Evolutionary conservation across 1,139 yeast genomes (phyloP), one percentile per base, ranked within the genome.

Genomic region (Taphrina populina): DNA sequence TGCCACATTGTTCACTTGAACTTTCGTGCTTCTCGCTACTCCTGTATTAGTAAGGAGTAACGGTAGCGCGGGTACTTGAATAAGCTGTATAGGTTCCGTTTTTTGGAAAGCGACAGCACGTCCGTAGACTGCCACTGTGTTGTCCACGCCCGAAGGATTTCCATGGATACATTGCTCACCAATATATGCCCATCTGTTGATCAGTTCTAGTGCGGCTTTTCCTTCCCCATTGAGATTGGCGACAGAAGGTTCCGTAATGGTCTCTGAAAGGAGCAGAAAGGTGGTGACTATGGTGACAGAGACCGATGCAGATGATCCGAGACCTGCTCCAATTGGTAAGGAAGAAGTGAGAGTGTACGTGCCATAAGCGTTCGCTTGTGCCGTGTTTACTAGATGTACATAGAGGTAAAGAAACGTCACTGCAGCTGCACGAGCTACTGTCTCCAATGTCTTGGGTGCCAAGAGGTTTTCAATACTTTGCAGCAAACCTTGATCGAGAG

Each of bases 141-240:
- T 92, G 68, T 92, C 99, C 56, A 94, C 88, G 13, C 99, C 99
- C 19, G 95, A 84, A 8, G 99, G 99, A 63, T 86, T 90, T 0
- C 98, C 98, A 67, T 92, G 97, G 65, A 88, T 86, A 68, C 96
- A 88, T 66, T 84, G 84, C 69, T 92, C 99, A 35, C 97, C 97
- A 73, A 90, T 76, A 62, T 84, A 83, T 0, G 97, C 83, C 96
- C 96, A 90, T 5, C 75, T 70, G 64, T 92, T 92, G 60, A 92
- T 82, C 63, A 82, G 77, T 7, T 77, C 74, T 37, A 84, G 76
- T 54, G 79, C 83, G 3, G 67, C 10, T 26, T 46, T 13, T 8
- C 19, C 47, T 3, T 26, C 76, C 10, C 21, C 30, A 17, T 53
- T 21, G 2, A 29, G 52, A 8, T 30, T 35, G 36, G 65, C 65